phyloP scores from a whole-genome alignment of 2,329 filamentous ascomycete species.

The Bipolaris sorokiniana region DNA sequence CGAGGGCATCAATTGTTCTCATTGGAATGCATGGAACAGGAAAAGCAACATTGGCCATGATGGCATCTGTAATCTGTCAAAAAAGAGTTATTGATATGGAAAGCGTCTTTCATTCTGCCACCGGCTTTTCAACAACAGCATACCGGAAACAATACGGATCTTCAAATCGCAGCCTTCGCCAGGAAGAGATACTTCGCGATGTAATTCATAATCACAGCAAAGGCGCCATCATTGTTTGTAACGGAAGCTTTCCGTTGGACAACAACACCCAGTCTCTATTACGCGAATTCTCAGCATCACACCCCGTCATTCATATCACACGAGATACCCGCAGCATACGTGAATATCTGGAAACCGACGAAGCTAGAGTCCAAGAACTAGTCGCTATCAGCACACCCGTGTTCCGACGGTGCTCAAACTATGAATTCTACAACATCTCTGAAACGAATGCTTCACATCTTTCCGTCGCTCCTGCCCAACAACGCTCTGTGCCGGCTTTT shows the following conservation, averaged over 20 bases:
- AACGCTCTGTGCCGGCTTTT: constrained; percentile 60
- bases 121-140: constrained; percentile 64
- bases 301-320: constrained; percentile 75
- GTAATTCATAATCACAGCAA: constrained; percentile 64
- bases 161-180: constrained; percentile 67
- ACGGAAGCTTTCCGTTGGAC: constrained; percentile 68
- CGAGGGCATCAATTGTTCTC: constrained; percentile 72
- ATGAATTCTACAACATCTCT: constrained; percentile 78
- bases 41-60: constrained; percentile 76
- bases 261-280: constrained; percentile 65
- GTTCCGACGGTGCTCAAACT: constrained; percentile 70
- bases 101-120: constrained; percentile 67
- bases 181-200: constrained; percentile 66
- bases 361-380: constrained; percentile 63
- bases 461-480: constrained; percentile 33
- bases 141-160: constrained; percentile 69
- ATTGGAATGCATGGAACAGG: constrained; percentile 76
- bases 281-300: constrained; percentile 65
- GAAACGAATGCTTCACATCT: constrained; percentile 52
- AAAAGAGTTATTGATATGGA: constrained; percentile 73
- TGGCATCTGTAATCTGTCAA: constrained; percentile 72
- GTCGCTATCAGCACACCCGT: constrained; percentile 63
- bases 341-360: constrained; percentile 61
- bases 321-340: constrained; percentile 70
- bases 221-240: constrained; percentile 73